Evolutionary conservation across 2,329 filamentous ascomycete genomes (phyloP).

Genomic region (Diaporthe sp.): DNA sequence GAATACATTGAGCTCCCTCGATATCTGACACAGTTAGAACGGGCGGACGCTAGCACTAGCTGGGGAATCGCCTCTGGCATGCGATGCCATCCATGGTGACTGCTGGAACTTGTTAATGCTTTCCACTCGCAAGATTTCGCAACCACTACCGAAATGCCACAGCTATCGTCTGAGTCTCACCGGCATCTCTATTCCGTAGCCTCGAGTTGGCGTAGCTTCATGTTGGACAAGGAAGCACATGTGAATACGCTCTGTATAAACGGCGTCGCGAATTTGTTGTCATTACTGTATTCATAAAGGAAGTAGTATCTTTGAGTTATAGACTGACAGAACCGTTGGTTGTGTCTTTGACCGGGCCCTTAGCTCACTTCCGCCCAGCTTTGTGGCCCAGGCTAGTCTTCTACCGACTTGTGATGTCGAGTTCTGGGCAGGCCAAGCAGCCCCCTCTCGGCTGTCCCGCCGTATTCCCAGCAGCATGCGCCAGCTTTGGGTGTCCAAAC

Average conservation of each 20-base stretch:
- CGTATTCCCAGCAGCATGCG: neutral
- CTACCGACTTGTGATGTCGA: neutral
- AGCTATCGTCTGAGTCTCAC: neutral
- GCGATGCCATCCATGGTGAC: neutral
- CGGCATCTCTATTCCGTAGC: neutral
- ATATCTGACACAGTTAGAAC: neutral
- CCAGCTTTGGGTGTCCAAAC: neutral
- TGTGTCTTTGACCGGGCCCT: neutral
- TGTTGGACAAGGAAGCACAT: neutral
- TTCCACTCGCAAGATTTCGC: neutral
- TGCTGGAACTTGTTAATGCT: neutral
- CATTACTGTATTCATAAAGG: neutral
- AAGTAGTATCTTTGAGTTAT: neutral
- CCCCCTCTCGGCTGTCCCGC: neutral
- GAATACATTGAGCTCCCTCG: neutral
- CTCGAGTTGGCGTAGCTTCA: neutral
- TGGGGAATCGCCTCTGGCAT: neutral
- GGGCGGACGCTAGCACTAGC: slow-evolving; percentile 9
- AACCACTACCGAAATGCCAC: neutral
- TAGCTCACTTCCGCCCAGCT: neutral
- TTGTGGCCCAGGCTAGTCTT: neutral
- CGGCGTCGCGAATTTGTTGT: neutral
- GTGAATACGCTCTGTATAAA: no score
- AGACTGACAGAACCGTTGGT: neutral
- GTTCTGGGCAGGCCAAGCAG: neutral